Base-by-base conservation (phyloP, 2,329 filamentous ascomycete genomes). In the Phyllosticta citribraziliensis region DNA sequence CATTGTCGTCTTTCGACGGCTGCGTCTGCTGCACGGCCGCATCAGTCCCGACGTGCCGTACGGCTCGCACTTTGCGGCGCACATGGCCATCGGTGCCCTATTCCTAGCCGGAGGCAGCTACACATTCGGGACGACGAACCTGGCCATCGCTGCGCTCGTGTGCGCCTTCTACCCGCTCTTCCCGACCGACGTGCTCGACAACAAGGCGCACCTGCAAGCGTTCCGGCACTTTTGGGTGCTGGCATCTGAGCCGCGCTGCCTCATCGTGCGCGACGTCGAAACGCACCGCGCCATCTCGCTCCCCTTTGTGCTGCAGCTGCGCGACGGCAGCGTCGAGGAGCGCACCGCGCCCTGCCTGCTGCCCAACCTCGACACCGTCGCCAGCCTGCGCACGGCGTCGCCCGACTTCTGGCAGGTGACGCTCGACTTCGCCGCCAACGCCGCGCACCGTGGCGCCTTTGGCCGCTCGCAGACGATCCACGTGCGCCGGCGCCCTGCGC, bases 181-280 rank as follows among this genome's bases (percentile, higher is more conserved):
- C 71, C 94, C 94, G 0, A 88, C 84, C 10, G 88, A 85, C 30
- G 89, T 97, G 1, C 88, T 96, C 68, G 94, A 99, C 75, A 97
- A 97, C 70, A 88, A 89, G 65, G 91, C 91, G 11, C 94, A 99
- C 69, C 81, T 99, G 5, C 94, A 99, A 76, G 94, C 95, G 3
- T 94, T 99, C 77, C 86, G 95, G 5, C 93, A 99, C 74, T 89
- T 99, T 70, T 99, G 94, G 94, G 93, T 96, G 11, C 81, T 99
- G 3, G 94, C 94, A 1, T 88, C 89, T 0, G 94, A 99, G 69
- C 85, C 91, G 10, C 84, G 95, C 57, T 97, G 93, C 70, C 82
- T 99, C 0, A 84, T 99, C 0, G 84, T 90, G 19, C 89, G 93
- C 64, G 94, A 99, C 67, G 83, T 94, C 2, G 86, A 94, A 63